phyloP scores from a whole-genome alignment of 225 moss, liverwort and hornwort species.

The Bryum argenteum region DNA sequence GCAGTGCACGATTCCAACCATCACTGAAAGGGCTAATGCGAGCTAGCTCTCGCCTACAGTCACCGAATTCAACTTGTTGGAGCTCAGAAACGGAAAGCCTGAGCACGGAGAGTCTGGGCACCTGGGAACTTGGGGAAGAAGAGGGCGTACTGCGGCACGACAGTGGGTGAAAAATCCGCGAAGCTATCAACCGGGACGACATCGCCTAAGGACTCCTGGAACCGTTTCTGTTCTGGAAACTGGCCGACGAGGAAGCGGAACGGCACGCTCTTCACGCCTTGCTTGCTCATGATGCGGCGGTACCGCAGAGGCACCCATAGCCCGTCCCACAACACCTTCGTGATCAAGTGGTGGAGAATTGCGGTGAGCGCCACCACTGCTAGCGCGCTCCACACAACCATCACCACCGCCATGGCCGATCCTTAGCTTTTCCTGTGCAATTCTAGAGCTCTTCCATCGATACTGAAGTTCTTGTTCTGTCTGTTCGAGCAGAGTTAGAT shows the following conservation, averaged over 20 bases:
- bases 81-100: not conserved
- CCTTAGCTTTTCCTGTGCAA: not conserved
- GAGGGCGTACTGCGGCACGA: conserved; percentile 30
- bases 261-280: conserved; percentile 25
- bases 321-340: conserved; percentile 9
- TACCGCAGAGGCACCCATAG: conserved; percentile 31
- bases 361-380: conserved; percentile 13
- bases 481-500: no score
- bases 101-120: not conserved
- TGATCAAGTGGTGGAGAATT: not conserved
- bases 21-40: not conserved
- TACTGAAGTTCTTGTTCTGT: no score
- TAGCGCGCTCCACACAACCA: conserved; percentile 4
- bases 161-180: conserved; percentile 22
- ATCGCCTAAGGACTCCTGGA: not conserved
- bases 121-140: conserved; percentile 28
- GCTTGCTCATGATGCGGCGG: conserved; percentile 31
- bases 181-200: conserved; percentile 19
- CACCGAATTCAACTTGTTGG: not conserved
- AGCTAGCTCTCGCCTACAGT: no score
- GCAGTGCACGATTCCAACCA: not conserved
- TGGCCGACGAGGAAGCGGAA: conserved; percentile 35
- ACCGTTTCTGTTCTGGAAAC: not conserved
- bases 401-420: not conserved
- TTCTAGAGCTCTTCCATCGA: not conserved